phyloP scores from a whole-genome alignment of 345 rosid species.

The Syzygium grande region DNA sequence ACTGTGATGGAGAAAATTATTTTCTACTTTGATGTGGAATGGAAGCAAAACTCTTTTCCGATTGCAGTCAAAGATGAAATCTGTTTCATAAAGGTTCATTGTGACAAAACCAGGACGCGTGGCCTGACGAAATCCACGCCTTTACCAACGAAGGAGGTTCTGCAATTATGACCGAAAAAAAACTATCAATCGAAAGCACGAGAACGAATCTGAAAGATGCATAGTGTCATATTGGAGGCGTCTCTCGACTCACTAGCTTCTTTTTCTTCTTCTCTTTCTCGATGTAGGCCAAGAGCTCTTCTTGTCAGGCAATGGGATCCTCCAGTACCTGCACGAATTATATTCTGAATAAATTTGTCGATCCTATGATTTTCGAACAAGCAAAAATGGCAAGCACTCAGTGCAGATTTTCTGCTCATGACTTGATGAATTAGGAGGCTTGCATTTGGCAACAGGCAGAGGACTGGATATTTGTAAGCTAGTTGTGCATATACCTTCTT shows the following conservation, averaged over 20 bases:
- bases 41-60: not conserved
- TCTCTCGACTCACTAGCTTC: constrained; percentile 15
- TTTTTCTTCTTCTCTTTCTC: constrained; percentile 42
- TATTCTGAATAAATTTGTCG: not conserved
- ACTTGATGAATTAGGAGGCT: not conserved
- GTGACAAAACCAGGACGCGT: not conserved
- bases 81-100: not conserved
- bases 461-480: not conserved
- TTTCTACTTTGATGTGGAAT: not conserved
- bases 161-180: not conserved
- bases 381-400: not conserved
- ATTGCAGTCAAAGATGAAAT: not conserved
- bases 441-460: not conserved
- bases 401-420: not conserved
- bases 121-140: not conserved
- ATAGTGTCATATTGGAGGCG: not conserved
- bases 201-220: not conserved
- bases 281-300: constrained; percentile 36
- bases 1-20: not conserved
- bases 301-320: constrained; percentile 27
- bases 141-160: not conserved
- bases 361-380: not conserved
- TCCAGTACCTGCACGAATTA: constrained; percentile 13
- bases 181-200: not conserved
- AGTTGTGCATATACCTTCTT: constrained; percentile 39